Evolutionary conservation across 441 rosid species (phyloP), one percentile per base, ranked within the genome.

Genomic region (Mallotus japonicus): DNA sequence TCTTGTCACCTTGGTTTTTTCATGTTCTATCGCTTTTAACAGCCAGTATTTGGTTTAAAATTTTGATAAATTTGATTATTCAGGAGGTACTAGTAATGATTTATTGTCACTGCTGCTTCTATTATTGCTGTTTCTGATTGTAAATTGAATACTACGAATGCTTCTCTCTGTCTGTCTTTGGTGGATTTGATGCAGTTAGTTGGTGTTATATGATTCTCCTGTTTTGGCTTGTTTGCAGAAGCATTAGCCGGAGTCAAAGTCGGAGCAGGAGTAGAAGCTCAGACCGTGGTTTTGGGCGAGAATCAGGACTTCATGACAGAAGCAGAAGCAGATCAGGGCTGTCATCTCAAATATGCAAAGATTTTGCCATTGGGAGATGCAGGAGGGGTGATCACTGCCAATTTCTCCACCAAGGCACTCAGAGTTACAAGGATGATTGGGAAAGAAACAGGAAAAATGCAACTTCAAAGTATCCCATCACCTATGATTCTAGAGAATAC

Each of bases 231-330:
- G 57, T 72, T 57, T 74, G 68, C 77, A 84, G 87, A 79, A 87
- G 87, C 75, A 75, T 88, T 69, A 91, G 92, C 79, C 69, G 74
- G 51, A 92, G 96, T 81, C 60, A 73, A 61, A 89, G 97, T 75
- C 80, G 88, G 65, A 89, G 97, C 80, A 66, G 88, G 84, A 94
- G 95, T 81, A 76, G 86, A 74, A 90, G 98, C 62, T 95, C 99
- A n/a, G 69, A 77, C 62, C 85, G 71, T 75, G 86, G 90, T 66
- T 82, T 83, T 80, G 87, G 86, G 85, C 82, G 84, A 81, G 94
- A 93, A 65, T 78, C 88, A 62, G 93, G 84, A 68, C 73, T 79
- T 32, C 79, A 83, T 83, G 98, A 86, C 71, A 83, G 87, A 82
- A 84, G 74, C 68, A 85, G 87, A 80, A 78, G 83, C 73, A 84